Evolutionary conservation across 805 yeast species (phyloP), one percentile per base, ranked within the genome.

Genomic region (Saturnispora serradocipensis): DNA sequence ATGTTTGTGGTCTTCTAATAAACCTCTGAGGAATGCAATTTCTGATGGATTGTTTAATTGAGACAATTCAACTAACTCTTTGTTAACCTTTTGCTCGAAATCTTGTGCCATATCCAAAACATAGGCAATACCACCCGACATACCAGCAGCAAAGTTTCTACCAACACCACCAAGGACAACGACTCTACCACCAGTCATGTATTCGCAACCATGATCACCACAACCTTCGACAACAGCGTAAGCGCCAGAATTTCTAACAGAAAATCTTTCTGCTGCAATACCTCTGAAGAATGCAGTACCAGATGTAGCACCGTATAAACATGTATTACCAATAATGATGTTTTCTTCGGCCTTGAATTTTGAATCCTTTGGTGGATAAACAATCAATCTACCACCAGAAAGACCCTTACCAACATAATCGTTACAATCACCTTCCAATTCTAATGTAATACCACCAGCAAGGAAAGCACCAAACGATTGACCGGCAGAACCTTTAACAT

Each of bases 131-230:
- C 99, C 99, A 72, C 99, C 99, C 61, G 97, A 90, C 86, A 93
- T 93, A 75, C 99, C 99, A 52, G 99, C 96, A 55, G 87, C 97
- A 67, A 86, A 86, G 75, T 89, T 84, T 57, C 97, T 81, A 53
- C 96, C 97, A 61, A 96, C 87, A 54, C 82, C 72, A 45, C 97
- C 96, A 59, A 91, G 78, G 46, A 91, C 89, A 65, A 91, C 88
- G 56, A 93, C 96, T 62, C 98, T 82, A 67, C 99, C 99, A 68
- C 99, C 98, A 60, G 98, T 90, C 99, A 91, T 91, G 73, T 91
- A 91, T 72, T 91, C 99, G 73, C 97, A 91, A 49, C 99, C 99
- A 68, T 91, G 97, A 69, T 91, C 97, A 74, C 99, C 99, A 57
- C 87, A 84, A 65, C 96, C 97, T 71, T 91, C 99, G 58, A 88